phyloP scores from a whole-genome alignment of 2,329 filamentous ascomycete species.

The Didymella lethalis region DNA sequence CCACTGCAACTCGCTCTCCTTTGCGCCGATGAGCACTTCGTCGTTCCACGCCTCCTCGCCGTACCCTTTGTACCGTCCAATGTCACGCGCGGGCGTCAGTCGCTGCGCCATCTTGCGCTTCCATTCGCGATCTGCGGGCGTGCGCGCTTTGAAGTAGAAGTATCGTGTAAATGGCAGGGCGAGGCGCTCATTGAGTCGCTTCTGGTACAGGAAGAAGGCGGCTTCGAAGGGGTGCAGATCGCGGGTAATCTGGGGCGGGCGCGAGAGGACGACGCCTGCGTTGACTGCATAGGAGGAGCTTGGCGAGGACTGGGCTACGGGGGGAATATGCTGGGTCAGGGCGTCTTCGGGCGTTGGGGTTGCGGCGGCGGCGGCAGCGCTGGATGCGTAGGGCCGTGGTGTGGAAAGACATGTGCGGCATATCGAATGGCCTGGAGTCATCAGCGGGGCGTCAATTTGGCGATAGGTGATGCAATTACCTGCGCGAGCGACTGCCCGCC shows the following conservation, averaged over 20 bases:
- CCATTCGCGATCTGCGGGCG: slow-evolving; percentile 86
- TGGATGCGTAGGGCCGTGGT: slow-evolving; percentile 46
- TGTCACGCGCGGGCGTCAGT: slow-evolving; percentile 79
- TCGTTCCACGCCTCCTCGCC: slow-evolving; percentile 85
- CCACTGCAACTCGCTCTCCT: slow-evolving; percentile 68
- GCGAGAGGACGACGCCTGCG: slow-evolving; percentile 82
- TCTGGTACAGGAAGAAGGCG: slow-evolving; percentile 95
- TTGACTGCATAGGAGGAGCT: slow-evolving; percentile 55
- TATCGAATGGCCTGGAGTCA: slow-evolving; percentile 51
- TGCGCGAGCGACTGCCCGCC: slow-evolving; percentile 53
- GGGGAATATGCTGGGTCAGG: slow-evolving; percentile 41
- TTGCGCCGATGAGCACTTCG: slow-evolving; percentile 79
- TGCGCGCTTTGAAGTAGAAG: slow-evolving; percentile 95
- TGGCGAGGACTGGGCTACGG: slow-evolving; percentile 51
- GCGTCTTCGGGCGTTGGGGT: slow-evolving; percentile 48
- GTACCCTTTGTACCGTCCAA: slow-evolving; percentile 83
- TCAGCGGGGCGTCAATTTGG: slow-evolving; percentile 30
- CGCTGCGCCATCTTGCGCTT: slow-evolving; percentile 83
- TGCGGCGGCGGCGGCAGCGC: slow-evolving; percentile 46
- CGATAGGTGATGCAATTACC: slow-evolving; percentile 36
- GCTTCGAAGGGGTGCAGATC: slow-evolving; percentile 87
- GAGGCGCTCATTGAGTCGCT: slow-evolving; percentile 91
- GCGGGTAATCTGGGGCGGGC: slow-evolving; percentile 85
- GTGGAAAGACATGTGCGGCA: slow-evolving; percentile 56
- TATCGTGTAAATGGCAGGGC: slow-evolving; percentile 85